Conservation (phyloP, 2,329 filamentous ascomycete species). For the Trichophyton mentagrophytes region DNA sequence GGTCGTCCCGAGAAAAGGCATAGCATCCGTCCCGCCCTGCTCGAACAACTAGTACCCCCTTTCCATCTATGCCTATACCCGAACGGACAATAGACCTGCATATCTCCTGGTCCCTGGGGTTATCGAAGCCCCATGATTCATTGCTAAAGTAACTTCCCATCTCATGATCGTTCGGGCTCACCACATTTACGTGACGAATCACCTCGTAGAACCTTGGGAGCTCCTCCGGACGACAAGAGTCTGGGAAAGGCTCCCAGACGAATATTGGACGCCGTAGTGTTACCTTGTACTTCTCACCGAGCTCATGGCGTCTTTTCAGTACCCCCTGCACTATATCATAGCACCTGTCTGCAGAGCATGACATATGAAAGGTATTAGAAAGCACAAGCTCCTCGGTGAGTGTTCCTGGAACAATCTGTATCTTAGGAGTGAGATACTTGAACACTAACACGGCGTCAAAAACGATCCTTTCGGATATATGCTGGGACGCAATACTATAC, state of each 20-base stretch:
- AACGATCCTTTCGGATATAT: conserved; percentile 2
- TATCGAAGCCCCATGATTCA: conserved; percentile 23
- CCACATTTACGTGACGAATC: conserved; percentile 43
- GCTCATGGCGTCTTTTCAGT: conserved; percentile 37
- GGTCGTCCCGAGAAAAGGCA: conserved; percentile 29
- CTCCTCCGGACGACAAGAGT: conserved; percentile 62
- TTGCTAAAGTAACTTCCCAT: conserved; percentile 71
- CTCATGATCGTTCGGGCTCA: conserved; percentile 77
- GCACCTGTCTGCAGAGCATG: conserved; percentile 68
- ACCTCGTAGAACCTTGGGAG: conserved; percentile 42
- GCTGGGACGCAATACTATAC: conserved; percentile 21
- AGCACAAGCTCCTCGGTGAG: conserved; percentile 54
- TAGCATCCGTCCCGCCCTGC: conserved; percentile 50
- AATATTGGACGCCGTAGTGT: conserved; percentile 50
- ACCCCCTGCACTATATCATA: conserved; percentile 64
- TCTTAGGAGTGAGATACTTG: conserved; percentile 75
- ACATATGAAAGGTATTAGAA: conserved; percentile 71
- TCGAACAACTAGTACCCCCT: conserved; percentile 39
- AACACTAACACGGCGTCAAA: conserved; percentile 44
- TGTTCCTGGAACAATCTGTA: conserved; percentile 61
- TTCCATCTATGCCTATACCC: conserved; percentile 26
- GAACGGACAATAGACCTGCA: conserved; percentile 25
- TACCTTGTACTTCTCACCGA: conserved; percentile 19
- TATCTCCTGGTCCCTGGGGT: conserved; percentile 20
- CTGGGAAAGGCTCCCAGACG: conserved; percentile 91